A percentile compares a stretch with the other conserved stretches of the same genome.
Conservation (phyloP, 139 green algal genomes). For the Haematococcus lacustris region DNA sequence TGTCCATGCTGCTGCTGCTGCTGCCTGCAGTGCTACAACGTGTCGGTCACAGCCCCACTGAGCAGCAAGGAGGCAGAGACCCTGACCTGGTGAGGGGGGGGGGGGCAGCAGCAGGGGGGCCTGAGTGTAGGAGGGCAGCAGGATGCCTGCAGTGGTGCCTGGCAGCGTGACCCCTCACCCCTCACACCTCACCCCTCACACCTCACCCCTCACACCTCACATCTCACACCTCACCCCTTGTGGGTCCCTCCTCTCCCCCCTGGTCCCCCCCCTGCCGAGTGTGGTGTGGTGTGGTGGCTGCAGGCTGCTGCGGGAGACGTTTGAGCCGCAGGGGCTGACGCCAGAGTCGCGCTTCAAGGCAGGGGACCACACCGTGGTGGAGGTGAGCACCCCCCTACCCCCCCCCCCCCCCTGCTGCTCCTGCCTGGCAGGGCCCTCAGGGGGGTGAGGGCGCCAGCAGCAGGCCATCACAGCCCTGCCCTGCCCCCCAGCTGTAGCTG, state of each 20-base stretch:
- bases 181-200: not conserved
- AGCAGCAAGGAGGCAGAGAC: slow-evolving; percentile 57
- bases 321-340: slow-evolving; percentile 85
- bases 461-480: no score
- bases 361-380: slow-evolving; percentile 26
- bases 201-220: not conserved
- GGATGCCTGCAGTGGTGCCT: not conserved
- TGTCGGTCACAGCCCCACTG: slow-evolving; percentile 62
- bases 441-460: not conserved
- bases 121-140: not conserved
- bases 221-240: not conserved
- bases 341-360: slow-evolving; percentile 33
- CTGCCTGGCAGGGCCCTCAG: not conserved
- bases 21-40: slow-evolving; percentile 85
- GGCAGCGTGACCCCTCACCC: not conserved
- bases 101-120: not conserved
- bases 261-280: not conserved
- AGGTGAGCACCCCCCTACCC: slow-evolving; percentile 23
- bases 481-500: not conserved
- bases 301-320: slow-evolving; percentile 93
- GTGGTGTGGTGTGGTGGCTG: not conserved
- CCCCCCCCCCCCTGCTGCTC: not conserved
- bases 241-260: not conserved
- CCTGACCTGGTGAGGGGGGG: slow-evolving; percentile 61
- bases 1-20: not conserved